Percentiles rank a stretch among this genome's conserved stretches.
phyloP scores from a whole-genome alignment of 805 yeast genomes.

The Zygosaccharomyces gambellarensis region DNA sequence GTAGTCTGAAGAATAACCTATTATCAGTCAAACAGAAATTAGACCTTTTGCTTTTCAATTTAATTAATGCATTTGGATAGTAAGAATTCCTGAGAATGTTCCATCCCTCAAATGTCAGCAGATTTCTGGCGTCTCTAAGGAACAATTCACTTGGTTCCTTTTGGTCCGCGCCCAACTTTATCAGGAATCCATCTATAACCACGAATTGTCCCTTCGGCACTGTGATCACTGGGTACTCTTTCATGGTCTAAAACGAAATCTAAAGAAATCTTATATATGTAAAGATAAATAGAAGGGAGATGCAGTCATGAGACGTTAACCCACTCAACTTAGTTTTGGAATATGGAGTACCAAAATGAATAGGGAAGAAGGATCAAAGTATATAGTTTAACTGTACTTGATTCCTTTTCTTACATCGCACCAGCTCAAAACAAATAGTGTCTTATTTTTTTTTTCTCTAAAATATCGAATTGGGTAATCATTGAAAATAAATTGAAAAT shows the following conservation, averaged over 20 bases:
- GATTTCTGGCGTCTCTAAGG: background rate
- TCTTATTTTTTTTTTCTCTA: background rate
- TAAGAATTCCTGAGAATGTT: background rate
- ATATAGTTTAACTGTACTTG: too few species aligned
- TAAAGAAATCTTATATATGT: background rate
- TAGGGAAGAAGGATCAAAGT: too few species aligned
- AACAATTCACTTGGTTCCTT: background rate
- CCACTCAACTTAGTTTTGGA: too few species aligned
- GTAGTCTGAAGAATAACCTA: slow-evolving; percentile 6
- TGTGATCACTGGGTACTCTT: slow-evolving; percentile 8
- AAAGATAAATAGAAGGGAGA: background rate
- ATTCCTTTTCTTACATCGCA: too few species aligned
- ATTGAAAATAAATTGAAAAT: background rate
- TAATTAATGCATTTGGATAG: slow-evolving; percentile 5
- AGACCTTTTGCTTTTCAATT: slow-evolving; percentile 6
- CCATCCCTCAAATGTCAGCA: slow-evolving; percentile 3
- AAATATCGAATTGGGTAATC: background rate
- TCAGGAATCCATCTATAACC: slow-evolving; percentile 12
- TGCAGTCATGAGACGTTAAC: background rate
- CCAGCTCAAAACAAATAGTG: background rate
- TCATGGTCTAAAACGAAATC: slow-evolving; percentile 1
- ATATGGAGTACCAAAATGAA: too few species aligned
- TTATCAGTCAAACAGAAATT: slow-evolving; percentile 8
- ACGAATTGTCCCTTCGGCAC: slow-evolving; percentile 8
- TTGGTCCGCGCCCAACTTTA: slow-evolving; percentile 4